A percentile compares a stretch with the other conserved stretches of the same genome.
phyloP scores from a whole-genome alignment of 2,329 filamentous ascomycete genomes.

The Epichloe festucae region DNA sequence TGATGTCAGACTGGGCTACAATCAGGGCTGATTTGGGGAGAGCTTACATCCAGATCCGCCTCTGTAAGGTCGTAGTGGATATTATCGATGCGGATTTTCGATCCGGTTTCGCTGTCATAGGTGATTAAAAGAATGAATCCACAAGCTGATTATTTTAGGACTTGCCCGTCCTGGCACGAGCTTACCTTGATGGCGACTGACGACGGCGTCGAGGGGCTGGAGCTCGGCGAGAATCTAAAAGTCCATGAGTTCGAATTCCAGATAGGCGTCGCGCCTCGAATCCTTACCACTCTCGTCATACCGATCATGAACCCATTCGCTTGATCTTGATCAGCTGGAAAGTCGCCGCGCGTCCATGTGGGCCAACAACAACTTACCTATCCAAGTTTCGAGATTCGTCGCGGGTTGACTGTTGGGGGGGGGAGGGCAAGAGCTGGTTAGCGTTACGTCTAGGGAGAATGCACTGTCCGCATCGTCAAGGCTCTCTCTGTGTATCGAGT shows the following conservation, averaged over 20 bases:
- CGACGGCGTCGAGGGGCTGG: slow-evolving; percentile 30
- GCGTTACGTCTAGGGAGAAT: slow-evolving; percentile 20
- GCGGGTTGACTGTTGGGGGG: slow-evolving; percentile 43
- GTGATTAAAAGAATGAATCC: background rate
- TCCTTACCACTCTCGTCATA: slow-evolving; percentile 59
- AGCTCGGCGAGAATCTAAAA: slow-evolving; percentile 25
- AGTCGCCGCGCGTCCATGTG: slow-evolving; percentile 11
- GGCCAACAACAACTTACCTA: slow-evolving; percentile 36
- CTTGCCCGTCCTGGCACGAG: background rate
- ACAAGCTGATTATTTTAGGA: background rate
- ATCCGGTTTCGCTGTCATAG: slow-evolving; percentile 36
- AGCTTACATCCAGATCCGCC: slow-evolving; percentile 61
- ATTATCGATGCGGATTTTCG: slow-evolving; percentile 75
- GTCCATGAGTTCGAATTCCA: slow-evolving; percentile 11
- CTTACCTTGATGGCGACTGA: slow-evolving; percentile 29
- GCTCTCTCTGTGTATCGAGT: slow-evolving; percentile 17
- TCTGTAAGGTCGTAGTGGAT: slow-evolving; percentile 85
- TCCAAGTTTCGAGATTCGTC: slow-evolving; percentile 56
- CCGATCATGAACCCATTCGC: slow-evolving; percentile 91
- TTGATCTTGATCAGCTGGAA: slow-evolving; percentile 18
- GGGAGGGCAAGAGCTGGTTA: slow-evolving; percentile 17
- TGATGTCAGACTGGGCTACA: slow-evolving; percentile 13
- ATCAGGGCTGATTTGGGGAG: background rate
- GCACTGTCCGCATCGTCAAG: slow-evolving; percentile 18
- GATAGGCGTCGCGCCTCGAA: background rate